These are phyloP conservation scores for Tilletia horrida DNA, from an alignment of 1,284 basidiomycete species.

Conservation along the genomic window DNA sequence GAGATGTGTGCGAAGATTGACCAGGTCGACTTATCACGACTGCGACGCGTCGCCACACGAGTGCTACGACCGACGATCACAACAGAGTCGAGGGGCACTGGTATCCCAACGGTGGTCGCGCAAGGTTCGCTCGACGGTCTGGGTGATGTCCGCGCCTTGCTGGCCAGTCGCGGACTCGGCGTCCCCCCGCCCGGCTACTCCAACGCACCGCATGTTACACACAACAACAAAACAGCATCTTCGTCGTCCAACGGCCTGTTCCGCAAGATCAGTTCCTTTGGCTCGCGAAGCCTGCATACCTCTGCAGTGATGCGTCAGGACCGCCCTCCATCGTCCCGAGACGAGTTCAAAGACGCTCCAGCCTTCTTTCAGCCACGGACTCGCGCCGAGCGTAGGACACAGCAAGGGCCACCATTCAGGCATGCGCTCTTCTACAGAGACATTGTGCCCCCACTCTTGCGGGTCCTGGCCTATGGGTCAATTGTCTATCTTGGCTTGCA, in stretches of 20 bases:
- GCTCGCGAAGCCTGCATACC: neutral
- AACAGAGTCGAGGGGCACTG: conserved; percentile 26
- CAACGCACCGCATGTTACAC: neutral
- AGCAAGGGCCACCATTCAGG: conserved; percentile 19
- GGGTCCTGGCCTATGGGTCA: conserved; percentile 49
- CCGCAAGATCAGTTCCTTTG: neutral
- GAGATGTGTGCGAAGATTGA: conserved; percentile 93
- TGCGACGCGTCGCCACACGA: conserved; percentile 70
- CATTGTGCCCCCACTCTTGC: conserved; percentile 43
- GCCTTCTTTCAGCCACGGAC: neutral
- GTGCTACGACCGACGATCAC: conserved; percentile 60
- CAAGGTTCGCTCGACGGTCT: conserved; percentile 46
- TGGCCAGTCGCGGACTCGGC: conserved; percentile 41
- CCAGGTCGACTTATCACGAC: conserved; percentile 68
- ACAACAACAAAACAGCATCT: neutral
- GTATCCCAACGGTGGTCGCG: conserved; percentile 47
- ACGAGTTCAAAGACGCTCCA: neutral
- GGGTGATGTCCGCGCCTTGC: conserved; percentile 43
- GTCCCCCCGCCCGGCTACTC: conserved; percentile 4
- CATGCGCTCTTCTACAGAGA: conserved; percentile 46
- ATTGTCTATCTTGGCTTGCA: conserved; percentile 50
- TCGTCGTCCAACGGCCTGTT: neutral
- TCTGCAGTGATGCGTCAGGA: neutral
- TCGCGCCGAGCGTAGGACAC: neutral
- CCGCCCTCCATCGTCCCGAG: neutral